Evolutionary conservation across 2,329 filamentous ascomycete genomes (phyloP).

Genomic region (Mycosphaerella sp.): DNA sequence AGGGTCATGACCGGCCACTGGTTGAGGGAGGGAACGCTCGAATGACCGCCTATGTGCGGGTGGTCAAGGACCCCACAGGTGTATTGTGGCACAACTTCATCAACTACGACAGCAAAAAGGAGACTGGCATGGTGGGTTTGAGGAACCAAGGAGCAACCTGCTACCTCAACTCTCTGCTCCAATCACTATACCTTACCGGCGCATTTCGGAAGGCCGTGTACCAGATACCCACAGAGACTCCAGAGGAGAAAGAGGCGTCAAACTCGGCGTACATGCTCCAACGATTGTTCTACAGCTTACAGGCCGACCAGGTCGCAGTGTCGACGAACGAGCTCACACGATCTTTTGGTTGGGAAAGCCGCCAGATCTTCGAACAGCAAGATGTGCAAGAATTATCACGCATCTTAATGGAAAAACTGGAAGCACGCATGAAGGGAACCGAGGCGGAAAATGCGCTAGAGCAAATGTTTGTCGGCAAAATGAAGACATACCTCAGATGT

Average conservation of each 20-base stretch:
- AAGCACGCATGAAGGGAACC: constrained; percentile 97
- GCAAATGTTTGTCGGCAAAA: constrained; percentile 91
- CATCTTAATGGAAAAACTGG: constrained; percentile 94
- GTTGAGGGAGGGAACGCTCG: constrained; percentile 71
- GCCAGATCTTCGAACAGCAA: constrained; percentile 97
- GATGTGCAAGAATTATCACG: constrained; percentile 95
- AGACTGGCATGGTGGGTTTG: constrained; percentile 92
- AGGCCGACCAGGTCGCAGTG: constrained; percentile 77
- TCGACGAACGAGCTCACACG: constrained; percentile 88
- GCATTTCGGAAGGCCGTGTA: constrained; percentile 96
- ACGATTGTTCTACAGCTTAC: constrained; percentile 87
- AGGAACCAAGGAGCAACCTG: constrained; percentile 85
- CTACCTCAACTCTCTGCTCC: constrained; percentile 47
- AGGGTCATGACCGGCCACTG: constrained; percentile 61
- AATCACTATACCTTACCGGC: constrained; percentile 54
- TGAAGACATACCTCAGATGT: constrained; percentile 97
- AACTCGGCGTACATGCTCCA: constrained; percentile 75
- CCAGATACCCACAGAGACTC: constrained; percentile 85
- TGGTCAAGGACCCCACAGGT: constrained; percentile 81
- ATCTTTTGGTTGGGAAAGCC: constrained; percentile 96
- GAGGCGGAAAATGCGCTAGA: constrained; percentile 81
- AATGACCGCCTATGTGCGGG: constrained; percentile 73
- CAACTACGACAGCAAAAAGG: constrained; percentile 98
- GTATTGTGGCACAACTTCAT: constrained; percentile 87
- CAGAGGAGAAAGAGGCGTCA: constrained; percentile 75